Base-by-base conservation (phyloP, 345 rosid species). In the Eucalyptus urophylla region DNA sequence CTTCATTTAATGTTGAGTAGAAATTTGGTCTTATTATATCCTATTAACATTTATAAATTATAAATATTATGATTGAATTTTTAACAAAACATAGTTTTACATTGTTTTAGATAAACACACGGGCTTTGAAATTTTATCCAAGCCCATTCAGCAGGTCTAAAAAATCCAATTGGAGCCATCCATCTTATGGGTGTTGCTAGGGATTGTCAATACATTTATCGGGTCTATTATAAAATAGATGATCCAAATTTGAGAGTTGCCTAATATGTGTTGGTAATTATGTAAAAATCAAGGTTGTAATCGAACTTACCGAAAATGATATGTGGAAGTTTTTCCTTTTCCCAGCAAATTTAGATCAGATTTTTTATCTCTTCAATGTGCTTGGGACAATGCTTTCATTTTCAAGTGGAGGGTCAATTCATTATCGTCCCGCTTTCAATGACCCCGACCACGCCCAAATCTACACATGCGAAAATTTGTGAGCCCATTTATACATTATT, bases 361-460 rank as follows among this genome's bases (percentile, higher is more conserved):
- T 62, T 29, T 12, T 6, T 60, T 60, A 6, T 60, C 31, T 25
- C 3, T 56, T 9, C 6, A 5, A 5, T 25, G n/a, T 25, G 0
- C 65, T 58, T 27, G 29, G 29, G 65, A 58, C 14, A 2, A 25
- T 1, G 7, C 6, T 24, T 25, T 25, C 14, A 5, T 58, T 27
- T 7, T 25, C 7, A 3, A 58, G 65, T 5, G 3, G 14, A 60
- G 4, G 0, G 2, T 12, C 2, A 3, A 27, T 60, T 11, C 67
- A 27, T 60, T 25, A 5, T 11, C 1, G 6, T 60, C 31, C 67
- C n/a, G 1, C n/a, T 58, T 25, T 58, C 3, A 25, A 27, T 27
- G 14, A 11, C 65, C n/a, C 1, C 2, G 7, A 58, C 0, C 0
- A 6, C 2, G n/a, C 7, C n/a, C 7, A 25, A 27, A 25, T 60